Evolutionary conservation across 331 rosid species (phyloP).

Genomic region (Ulmus americana): DNA sequence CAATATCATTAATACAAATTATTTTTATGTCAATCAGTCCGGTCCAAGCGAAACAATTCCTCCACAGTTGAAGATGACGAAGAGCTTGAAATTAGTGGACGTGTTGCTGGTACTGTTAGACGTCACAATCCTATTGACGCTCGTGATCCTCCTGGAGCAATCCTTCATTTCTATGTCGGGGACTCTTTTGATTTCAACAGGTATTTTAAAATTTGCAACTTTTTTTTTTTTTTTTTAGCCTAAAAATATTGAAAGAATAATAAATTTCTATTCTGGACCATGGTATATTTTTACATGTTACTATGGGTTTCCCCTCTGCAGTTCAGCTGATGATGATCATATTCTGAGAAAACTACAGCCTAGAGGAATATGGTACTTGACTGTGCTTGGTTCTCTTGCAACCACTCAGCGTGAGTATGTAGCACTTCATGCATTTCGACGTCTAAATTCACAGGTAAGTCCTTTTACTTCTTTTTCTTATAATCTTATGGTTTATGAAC

Average conservation of each 20-base stretch:
- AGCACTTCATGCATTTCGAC: constrained; percentile 97
- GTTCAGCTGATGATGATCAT: constrained; percentile 75
- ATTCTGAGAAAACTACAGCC: constrained; percentile 67
- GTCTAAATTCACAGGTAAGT: constrained; percentile 76
- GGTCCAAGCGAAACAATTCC: constrained; percentile 56
- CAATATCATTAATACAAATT: constrained; percentile 14
- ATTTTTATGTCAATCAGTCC: constrained; percentile 49
- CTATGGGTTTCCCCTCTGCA: background rate
- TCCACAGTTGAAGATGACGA: constrained; percentile 49
- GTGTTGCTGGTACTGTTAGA: constrained; percentile 90
- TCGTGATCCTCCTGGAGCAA: constrained; percentile 94
- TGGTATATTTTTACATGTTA: too few species aligned
- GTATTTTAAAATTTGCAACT: constrained; percentile 27
- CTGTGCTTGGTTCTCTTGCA: constrained; percentile 96
- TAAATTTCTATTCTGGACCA: too few species aligned
- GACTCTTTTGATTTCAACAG: constrained; percentile 71
- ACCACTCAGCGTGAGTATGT: constrained; percentile 94
- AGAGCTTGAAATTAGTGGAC: constrained; percentile 76
- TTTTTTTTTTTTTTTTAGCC: background rate
- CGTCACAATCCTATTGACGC: constrained; percentile 81
- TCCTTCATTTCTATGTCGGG: constrained; percentile 91
- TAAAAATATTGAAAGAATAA: too few species aligned
- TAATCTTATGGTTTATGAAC: constrained; percentile 7
- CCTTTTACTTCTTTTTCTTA: constrained; percentile 9
- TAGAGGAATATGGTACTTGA: constrained; percentile 74